phyloP scores from a whole-genome alignment of 2,329 filamentous ascomycete species.

The Microcyclospora pomicola region DNA sequence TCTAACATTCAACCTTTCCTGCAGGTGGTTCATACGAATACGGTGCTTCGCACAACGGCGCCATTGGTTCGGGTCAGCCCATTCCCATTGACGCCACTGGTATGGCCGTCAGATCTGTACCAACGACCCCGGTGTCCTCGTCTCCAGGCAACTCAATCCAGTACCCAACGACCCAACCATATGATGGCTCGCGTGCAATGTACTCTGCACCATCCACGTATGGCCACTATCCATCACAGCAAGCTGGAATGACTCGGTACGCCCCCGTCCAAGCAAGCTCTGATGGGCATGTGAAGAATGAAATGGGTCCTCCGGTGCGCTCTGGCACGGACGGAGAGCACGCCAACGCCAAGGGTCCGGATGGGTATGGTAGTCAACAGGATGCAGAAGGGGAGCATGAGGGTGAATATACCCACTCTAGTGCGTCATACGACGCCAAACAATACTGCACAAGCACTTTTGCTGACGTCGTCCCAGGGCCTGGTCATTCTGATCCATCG shows the following conservation, averaged over 20 bases:
- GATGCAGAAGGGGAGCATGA: constrained; percentile 31
- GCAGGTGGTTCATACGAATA: constrained; percentile 69
- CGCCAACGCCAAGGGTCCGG: constrained; percentile 48
- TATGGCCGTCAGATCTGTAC: constrained; percentile 62
- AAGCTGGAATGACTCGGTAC: constrained; percentile 56
- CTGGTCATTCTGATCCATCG: constrained; percentile 56
- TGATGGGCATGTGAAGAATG: constrained; percentile 52
- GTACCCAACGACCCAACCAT: constrained; percentile 58
- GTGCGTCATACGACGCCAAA: constrained; percentile 54
- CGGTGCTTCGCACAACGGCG: constrained; percentile 35
- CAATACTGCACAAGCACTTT: constrained; percentile 66
- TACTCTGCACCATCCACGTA: constrained; percentile 52
- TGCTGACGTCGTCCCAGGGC: constrained; percentile 45
- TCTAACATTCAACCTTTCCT: constrained; percentile 57
- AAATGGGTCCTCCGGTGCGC: constrained; percentile 72
- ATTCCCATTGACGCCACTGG: constrained; percentile 64
- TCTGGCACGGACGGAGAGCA: constrained; percentile 47
- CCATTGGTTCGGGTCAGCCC: constrained; percentile 49
- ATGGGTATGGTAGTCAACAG: constrained; percentile 42
- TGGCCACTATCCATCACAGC: constrained; percentile 52
- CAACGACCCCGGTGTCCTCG: constrained; percentile 69
- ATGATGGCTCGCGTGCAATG: constrained; percentile 64
- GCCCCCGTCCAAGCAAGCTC: constrained; percentile 38
- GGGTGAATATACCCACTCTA: constrained; percentile 75
- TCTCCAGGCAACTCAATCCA: constrained; percentile 58